These are phyloP conservation scores for Pezicula radicicola DNA, from an alignment of 2,329 filamentous ascomycete species.

Conservation along the genomic window DNA sequence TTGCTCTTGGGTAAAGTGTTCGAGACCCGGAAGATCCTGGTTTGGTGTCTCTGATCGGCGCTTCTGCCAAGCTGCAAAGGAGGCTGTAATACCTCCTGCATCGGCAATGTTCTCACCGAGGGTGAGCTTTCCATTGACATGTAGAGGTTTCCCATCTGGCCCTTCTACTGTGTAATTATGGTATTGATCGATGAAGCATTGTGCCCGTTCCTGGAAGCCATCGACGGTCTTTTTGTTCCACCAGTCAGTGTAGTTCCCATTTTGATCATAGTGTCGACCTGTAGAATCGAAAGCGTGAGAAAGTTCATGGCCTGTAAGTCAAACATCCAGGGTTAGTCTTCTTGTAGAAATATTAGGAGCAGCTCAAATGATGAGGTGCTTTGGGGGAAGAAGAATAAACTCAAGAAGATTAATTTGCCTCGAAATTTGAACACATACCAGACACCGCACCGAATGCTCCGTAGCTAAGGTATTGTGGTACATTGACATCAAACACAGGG, in stretches of 20 bases:
- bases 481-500: conserved; percentile 59
- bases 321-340: too few relatives aligned
- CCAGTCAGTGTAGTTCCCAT: conserved; percentile 64
- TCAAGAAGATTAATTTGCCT: too few relatives aligned
- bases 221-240: conserved; percentile 59
- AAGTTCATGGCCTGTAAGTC: conserved; percentile 56
- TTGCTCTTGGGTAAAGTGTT: conserved; percentile 62
- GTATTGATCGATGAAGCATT: conserved; percentile 70
- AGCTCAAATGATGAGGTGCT: too few relatives aligned
- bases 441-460: conserved; percentile 66
- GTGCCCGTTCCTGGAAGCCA: conserved; percentile 54
- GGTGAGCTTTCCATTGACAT: conserved; percentile 61
- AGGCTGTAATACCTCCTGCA: conserved; percentile 60
- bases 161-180: conserved; percentile 55
- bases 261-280: conserved; percentile 62
- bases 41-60: conserved; percentile 49
- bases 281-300: conserved; percentile 68
- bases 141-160: conserved; percentile 51
- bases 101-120: conserved; percentile 72
- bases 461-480: conserved; percentile 65
- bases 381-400: too few relatives aligned
- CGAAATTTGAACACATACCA: too few relatives aligned
- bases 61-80: conserved; percentile 64
- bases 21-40: conserved; percentile 55
- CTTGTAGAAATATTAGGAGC: too few relatives aligned